These are phyloP conservation scores for Neurospora sp. DNA, from an alignment of 495 filamentous ascomycete species.

Conservation along the genomic window DNA sequence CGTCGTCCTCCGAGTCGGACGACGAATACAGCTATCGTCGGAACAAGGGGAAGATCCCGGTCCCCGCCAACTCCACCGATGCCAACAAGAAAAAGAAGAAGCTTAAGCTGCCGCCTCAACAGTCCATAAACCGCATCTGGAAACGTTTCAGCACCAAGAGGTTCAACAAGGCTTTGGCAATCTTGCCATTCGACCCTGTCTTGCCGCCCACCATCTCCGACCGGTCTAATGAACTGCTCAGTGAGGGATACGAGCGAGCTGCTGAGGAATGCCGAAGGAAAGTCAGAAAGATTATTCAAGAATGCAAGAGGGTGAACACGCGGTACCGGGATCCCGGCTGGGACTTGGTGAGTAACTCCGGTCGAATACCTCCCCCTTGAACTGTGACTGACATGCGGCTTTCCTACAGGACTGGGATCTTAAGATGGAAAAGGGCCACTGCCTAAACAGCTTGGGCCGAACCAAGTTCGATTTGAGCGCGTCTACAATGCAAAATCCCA, in stretches of 20 bases:
- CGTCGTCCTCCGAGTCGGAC: constrained; percentile 24
- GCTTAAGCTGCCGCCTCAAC: constrained; percentile 58
- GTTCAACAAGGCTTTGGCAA: constrained; percentile 36
- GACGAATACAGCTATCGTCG: constrained; percentile 25
- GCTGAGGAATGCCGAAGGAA: constrained; percentile 60
- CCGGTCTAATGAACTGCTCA: constrained; percentile 37
- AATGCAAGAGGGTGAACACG: constrained; percentile 76
- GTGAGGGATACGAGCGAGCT: constrained; percentile 65
- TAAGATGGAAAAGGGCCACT: constrained; percentile 37
- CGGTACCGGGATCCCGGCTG: constrained; percentile 87
- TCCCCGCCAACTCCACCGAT: constrained; percentile 11
- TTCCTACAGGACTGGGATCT: constrained; percentile 38
- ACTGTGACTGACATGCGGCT: constrained; percentile 8
- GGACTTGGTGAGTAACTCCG: constrained; percentile 47
- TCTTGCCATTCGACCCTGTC: constrained; percentile 39
- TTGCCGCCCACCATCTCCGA: constrained; percentile 33
- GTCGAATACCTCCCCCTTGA: neutral
- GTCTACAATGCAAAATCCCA: constrained; percentile 28
- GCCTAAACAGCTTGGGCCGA: constrained; percentile 35
- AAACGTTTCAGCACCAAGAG: constrained; percentile 58
- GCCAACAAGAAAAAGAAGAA: constrained; percentile 42
- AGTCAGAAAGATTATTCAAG: constrained; percentile 77
- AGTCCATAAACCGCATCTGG: constrained; percentile 72
- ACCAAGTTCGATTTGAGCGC: constrained; percentile 31
- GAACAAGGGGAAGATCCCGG: constrained; percentile 15